A percentile compares a stretch with the other conserved stretches of the same genome.
phyloP scores from a whole-genome alignment of 345 rosid species.

The Gossypioides kirkii region DNA sequence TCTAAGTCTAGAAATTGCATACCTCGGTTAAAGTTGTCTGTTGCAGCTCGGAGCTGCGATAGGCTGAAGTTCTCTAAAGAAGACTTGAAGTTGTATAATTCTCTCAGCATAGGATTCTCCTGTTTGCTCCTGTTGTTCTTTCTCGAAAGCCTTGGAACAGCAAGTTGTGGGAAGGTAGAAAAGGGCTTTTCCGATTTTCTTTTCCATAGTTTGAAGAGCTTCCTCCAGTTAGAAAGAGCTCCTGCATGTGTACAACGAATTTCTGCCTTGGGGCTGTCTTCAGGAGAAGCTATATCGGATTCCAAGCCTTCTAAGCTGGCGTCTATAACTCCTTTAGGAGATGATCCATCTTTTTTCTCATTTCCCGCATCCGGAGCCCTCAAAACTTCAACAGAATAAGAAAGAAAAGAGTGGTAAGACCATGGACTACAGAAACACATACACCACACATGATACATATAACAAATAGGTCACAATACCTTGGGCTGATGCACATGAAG shows the following conservation, averaged over 20 bases:
- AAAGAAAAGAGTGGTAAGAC: constrained; percentile 12
- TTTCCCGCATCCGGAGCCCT: constrained; percentile 40
- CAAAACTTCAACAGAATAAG: constrained; percentile 35
- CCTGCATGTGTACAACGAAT: constrained; percentile 23
- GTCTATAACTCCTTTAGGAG: constrained; percentile 71
- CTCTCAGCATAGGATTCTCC: constrained; percentile 41
- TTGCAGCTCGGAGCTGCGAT: constrained; percentile 58
- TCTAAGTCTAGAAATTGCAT: constrained; percentile 1
- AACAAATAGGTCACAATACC: constrained; percentile 29
- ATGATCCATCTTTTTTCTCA: constrained; percentile 38
- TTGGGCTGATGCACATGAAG: constrained; percentile 50
- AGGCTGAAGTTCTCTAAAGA: constrained; percentile 51
- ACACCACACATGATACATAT: constrained; percentile 8
- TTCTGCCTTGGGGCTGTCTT: constrained; percentile 13
- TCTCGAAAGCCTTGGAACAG: constrained; percentile 29
- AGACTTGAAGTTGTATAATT: constrained; percentile 55
- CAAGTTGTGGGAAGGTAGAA: constrained; percentile 40
- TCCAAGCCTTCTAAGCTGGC: constrained; percentile 38
- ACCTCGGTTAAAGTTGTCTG: constrained; percentile 67
- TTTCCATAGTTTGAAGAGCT: constrained; percentile 65
- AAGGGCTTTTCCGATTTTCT: constrained; percentile 48
- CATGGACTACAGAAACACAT: not conserved
- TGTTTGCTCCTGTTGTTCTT: constrained; percentile 38
- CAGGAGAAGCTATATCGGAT: constrained; percentile 12
- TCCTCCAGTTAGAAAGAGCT: constrained; percentile 56